Base-by-base conservation (phyloP, 2,329 filamentous ascomycete genomes). In the Xenosphaeropsis pyriputrescens region DNA sequence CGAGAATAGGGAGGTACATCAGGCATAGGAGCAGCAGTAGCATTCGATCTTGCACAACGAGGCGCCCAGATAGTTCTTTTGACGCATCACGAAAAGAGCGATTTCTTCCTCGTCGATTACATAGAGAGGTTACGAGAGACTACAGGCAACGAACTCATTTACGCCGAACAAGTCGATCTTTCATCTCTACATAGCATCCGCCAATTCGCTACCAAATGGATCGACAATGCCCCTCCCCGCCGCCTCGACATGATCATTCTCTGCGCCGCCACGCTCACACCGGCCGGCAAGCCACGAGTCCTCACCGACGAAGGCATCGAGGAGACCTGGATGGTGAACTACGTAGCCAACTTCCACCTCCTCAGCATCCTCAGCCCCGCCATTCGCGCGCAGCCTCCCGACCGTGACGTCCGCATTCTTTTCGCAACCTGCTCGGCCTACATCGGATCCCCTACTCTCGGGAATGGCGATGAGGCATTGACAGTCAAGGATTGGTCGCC, bases 191-290 rank as follows among this genome's bases (percentile, higher is more conserved):
- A 94, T 57, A 93, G 84, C 57, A 79, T 98, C 49, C 82, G 91
- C 30, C 70, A 79, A 44, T 98, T 98, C 56, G 91, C 91, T 11
- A 98, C 91, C 0, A 89, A 85, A 63, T 98, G 93, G 89, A 85
- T 98, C 47, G 89, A 98, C 58, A 96, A 95, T 57, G 74, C 83
- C 16, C 89, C 91, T 2, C 85, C 88, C 7, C 71, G 93, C 40
- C 70, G 93, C 35, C 64, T 98, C 6, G 91, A 98, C 57, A 88
- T 89, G 76, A 65, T 98, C 34, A 72, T 98, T 15, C 68, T 98
- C 14, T 94, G 86, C 57, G 91, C 80, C 8, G 82, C 82, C 33
- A 80, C 79, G 0, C 64, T 86, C 47, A 84, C 80, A 4, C 79
- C 85, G 2, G 71, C 70, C 9, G 82, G 77, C 1, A 67, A 70